Percentiles rank a stretch among this genome's conserved stretches.
These are phyloP conservation scores for Calonectria montana DNA, from an alignment of 2,329 filamentous ascomycete species.

Conservation along the genomic window DNA sequence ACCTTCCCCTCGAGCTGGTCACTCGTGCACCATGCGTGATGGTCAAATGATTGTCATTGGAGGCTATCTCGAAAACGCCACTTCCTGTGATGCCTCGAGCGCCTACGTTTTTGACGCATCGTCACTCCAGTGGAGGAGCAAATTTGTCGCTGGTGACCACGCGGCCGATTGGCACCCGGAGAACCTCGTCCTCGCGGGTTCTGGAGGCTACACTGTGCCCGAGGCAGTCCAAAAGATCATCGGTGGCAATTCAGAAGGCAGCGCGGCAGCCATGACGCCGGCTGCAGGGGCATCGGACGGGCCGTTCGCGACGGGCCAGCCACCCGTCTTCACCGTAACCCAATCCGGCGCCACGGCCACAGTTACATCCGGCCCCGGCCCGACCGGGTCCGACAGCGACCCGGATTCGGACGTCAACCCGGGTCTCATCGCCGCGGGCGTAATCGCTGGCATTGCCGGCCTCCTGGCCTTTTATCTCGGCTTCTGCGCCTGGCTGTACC, in stretches of 20 bases:
- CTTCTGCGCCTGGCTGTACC: slow-evolving; percentile 80
- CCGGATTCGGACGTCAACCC: slow-evolving; percentile 42
- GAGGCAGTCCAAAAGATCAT: slow-evolving; percentile 60
- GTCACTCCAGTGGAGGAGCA: slow-evolving; percentile 65
- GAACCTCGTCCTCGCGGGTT: slow-evolving; percentile 56
- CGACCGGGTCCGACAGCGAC: slow-evolving; percentile 43
- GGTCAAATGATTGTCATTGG: slow-evolving; percentile 74
- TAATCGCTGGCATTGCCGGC: slow-evolving; percentile 74
- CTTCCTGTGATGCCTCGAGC: slow-evolving; percentile 66
- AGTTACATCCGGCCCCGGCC: slow-evolving; percentile 40
- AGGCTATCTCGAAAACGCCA: slow-evolving; percentile 63
- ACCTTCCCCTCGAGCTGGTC: slow-evolving; percentile 54
- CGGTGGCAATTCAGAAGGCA: slow-evolving; percentile 62
- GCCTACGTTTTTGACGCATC: slow-evolving; percentile 81
- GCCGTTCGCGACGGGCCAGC: slow-evolving; percentile 76
- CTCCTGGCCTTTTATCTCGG: slow-evolving; percentile 73
- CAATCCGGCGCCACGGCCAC: slow-evolving; percentile 60
- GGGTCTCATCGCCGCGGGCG: slow-evolving; percentile 59
- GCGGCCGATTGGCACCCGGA: slow-evolving; percentile 65
- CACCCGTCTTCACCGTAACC: slow-evolving; percentile 77
- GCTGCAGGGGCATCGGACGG: slow-evolving; percentile 69
- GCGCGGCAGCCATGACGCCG: slow-evolving; percentile 65
- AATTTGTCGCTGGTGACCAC: slow-evolving; percentile 71
- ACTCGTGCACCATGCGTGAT: slow-evolving; percentile 68
- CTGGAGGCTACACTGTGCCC: slow-evolving; percentile 67